phyloP scores from a whole-genome alignment of 192 early-diverging fungal species.

The Linnemannia hyalina region DNA sequence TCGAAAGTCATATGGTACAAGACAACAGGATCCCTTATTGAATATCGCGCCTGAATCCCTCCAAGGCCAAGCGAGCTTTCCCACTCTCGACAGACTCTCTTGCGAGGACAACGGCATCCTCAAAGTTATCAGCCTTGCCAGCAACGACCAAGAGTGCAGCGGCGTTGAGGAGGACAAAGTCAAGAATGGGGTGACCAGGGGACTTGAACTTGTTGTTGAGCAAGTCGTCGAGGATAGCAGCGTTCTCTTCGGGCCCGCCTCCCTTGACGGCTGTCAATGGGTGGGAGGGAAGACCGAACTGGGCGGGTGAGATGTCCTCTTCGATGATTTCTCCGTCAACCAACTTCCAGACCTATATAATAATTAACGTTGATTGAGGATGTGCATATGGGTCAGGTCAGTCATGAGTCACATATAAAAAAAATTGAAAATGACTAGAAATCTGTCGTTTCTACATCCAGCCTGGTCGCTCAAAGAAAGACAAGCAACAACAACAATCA shows the following conservation, averaged over 20 bases:
- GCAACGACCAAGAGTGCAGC: constrained; percentile 88
- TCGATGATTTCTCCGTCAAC: constrained; percentile 71
- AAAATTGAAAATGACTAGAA: constrained; percentile 5
- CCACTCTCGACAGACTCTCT: constrained; percentile 79
- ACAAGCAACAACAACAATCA: not conserved
- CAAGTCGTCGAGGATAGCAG: constrained; percentile 75
- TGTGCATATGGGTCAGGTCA: not conserved
- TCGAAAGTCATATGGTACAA: not conserved
- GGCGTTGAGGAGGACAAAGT: constrained; percentile 95
- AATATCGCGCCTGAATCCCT: constrained; percentile 72
- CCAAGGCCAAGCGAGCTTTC: constrained; percentile 72
- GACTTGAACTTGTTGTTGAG: constrained; percentile 74
- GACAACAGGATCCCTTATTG: constrained; percentile 7
- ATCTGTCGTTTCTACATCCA: not conserved
- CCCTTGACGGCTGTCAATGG: constrained; percentile 80
- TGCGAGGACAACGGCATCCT: constrained; percentile 85
- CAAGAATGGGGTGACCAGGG: constrained; percentile 76
- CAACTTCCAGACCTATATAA: constrained; percentile 81
- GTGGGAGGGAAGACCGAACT: constrained; percentile 89
- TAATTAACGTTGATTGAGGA: not conserved
- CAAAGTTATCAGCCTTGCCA: constrained; percentile 77
- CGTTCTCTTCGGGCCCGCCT: constrained; percentile 79
- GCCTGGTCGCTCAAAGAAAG: not conserved
- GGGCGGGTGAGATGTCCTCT: constrained; percentile 79
- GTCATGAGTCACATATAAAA: not conserved